A percentile compares a stretch with the other conserved stretches of the same genome.
Evolutionary conservation across 306 rosid species (phyloP).

Genomic region (Senna siamea): DNA sequence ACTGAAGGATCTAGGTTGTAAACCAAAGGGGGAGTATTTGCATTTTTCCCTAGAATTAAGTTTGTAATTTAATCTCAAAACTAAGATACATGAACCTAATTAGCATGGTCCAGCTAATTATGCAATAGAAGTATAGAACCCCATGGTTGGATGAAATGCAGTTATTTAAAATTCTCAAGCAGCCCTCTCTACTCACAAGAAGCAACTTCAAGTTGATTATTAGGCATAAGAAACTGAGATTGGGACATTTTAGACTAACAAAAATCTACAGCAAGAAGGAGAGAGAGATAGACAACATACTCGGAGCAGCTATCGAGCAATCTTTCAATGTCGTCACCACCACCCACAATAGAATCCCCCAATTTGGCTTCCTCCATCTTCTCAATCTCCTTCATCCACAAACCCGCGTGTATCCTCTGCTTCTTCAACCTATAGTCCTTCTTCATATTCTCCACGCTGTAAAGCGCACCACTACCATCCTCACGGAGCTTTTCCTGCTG

Average conservation of each 20-base stretch:
- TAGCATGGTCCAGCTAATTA: background rate
- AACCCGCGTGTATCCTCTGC: constrained; percentile 83
- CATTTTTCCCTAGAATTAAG: too few species aligned
- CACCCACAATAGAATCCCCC: constrained; percentile 48
- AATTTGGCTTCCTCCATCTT: constrained; percentile 85
- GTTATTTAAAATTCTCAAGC: background rate
- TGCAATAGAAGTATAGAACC: background rate
- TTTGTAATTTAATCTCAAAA: background rate
- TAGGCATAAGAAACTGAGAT: background rate
- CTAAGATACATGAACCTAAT: background rate
- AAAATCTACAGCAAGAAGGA: background rate
- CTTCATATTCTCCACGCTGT: constrained; percentile 79
- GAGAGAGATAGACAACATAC: constrained; percentile 46
- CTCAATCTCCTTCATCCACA: constrained; percentile 96
- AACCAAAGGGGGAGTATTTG: too few species aligned
- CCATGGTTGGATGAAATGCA: background rate
- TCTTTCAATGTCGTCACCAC: constrained; percentile 77
- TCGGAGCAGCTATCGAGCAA: constrained; percentile 90
- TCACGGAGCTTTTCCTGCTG: constrained; percentile 40
- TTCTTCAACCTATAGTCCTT: constrained; percentile 88
- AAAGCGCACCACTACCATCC: constrained; percentile 52
- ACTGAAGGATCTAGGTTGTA: too few species aligned
- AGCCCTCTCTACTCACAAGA: background rate
- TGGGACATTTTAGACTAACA: background rate
- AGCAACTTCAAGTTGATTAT: background rate